Conservation (phyloP, 2,329 filamentous ascomycete species). For the Sarocladium brachiariae region DNA sequence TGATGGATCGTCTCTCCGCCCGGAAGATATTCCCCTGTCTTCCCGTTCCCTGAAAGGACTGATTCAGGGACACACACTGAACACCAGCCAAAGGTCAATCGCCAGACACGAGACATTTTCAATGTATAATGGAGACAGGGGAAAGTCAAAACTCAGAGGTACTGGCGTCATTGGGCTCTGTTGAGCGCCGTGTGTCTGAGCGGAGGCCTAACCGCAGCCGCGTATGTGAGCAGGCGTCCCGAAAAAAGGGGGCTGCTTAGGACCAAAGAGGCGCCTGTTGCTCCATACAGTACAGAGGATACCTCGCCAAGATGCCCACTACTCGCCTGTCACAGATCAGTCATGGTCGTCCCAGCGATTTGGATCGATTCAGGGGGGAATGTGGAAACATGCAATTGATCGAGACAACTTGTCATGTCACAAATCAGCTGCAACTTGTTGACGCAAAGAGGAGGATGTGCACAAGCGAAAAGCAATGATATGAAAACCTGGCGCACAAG, state of each 20-base stretch:
- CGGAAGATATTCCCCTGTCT: constrained; percentile 5
- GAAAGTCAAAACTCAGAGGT: neutral
- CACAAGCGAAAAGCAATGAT: too few species aligned
- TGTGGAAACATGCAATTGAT: neutral
- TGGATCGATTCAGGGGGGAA: constrained; percentile 7
- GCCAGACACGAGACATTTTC: neutral
- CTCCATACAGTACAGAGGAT: neutral
- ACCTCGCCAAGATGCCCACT: neutral
- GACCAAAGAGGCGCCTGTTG: neutral
- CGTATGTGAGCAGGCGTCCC: neutral
- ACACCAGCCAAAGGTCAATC: neutral
- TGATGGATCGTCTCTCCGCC: constrained; percentile 8
- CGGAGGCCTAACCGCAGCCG: constrained; percentile 6
- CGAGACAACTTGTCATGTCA: neutral
- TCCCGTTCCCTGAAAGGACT: neutral
- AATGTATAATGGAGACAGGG: neutral
- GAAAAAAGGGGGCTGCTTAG: neutral
- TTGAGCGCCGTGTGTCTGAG: constrained; percentile 8
- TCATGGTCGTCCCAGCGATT: constrained; percentile 6
- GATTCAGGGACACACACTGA: neutral
- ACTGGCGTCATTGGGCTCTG: constrained; percentile 2
- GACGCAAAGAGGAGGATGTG: neutral
- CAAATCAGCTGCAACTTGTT: neutral
- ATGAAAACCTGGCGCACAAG: neutral
- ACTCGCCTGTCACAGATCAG: neutral